phyloP scores from a whole-genome alignment of 306 rosid species.

The Vachellia collinsii region DNA sequence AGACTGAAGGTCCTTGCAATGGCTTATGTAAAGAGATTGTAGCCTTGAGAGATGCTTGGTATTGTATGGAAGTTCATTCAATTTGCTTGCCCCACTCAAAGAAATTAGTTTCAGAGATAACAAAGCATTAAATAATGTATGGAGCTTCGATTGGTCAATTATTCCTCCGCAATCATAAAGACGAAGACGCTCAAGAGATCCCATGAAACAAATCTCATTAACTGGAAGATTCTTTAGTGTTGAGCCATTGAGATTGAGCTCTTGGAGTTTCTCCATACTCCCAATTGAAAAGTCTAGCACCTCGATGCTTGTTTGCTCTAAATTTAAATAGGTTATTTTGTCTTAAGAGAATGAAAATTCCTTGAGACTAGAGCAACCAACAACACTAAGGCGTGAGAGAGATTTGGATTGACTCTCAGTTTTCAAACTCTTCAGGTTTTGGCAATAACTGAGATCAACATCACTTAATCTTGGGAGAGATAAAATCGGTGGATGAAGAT shows the following conservation, averaged over 20 bases:
- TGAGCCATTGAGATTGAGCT: too few relatives aligned
- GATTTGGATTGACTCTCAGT: not conserved
- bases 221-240: too few relatives aligned
- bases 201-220: too few relatives aligned
- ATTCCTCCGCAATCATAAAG: too few relatives aligned
- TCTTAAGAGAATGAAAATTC: not conserved
- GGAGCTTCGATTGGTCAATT: not conserved
- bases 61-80: not conserved
- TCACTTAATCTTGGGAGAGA: not conserved
- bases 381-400: rapidly evolving
- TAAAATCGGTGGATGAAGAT: not conserved
- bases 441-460: not conserved
- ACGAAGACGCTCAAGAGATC: too few relatives aligned
- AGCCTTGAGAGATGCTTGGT: not conserved
- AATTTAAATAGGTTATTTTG: not conserved
- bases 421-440: not conserved
- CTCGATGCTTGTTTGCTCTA: not conserved
- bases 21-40: rapidly evolving
- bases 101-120: too few relatives aligned
- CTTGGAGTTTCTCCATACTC: too few relatives aligned
- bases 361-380: not conserved
- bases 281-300: not conserved
- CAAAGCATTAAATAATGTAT: not conserved
- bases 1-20: not conserved
- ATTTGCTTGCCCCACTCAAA: not conserved